A percentile compares a stretch with the other conserved stretches of the same genome.
phyloP scores from a whole-genome alignment of 2,329 filamentous ascomycete genomes.

The Colletotrichum graminicola region DNA sequence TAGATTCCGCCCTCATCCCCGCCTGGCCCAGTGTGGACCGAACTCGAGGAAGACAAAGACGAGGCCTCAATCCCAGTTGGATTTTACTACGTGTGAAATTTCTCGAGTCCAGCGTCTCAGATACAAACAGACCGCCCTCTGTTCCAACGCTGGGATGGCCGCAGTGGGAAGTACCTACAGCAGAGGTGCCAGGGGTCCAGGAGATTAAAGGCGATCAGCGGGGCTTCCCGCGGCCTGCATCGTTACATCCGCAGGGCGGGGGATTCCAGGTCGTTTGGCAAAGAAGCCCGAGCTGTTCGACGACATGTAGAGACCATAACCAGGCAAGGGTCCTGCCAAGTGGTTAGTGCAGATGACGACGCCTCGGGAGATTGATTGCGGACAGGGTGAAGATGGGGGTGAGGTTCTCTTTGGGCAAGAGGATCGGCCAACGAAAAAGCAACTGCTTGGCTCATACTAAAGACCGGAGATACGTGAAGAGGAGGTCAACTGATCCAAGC shows the following conservation, averaged over 20 bases:
- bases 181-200: constrained; percentile 9
- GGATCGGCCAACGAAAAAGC: background rate
- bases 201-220: constrained; percentile 41
- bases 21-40: background rate
- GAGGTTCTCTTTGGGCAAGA: background rate
- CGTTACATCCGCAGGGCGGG: background rate
- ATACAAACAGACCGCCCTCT: background rate
- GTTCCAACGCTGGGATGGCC: background rate
- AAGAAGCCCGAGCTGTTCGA: background rate
- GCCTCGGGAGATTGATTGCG: background rate
- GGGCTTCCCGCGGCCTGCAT: constrained; percentile 32
- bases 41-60: background rate
- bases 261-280: background rate
- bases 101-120: background rate
- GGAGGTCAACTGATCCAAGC: background rate
- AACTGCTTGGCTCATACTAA: background rate
- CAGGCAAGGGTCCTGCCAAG: background rate
- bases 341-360: background rate
- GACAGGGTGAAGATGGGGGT: background rate
- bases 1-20: background rate
- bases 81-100: background rate
- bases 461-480: background rate
- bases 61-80: too few relatives aligned
- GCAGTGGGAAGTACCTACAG: background rate
- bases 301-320: background rate